These are phyloP conservation scores for Teratosphaeria viscida DNA, from an alignment of 2,329 filamentous ascomycete genomes.

Conservation along the genomic window DNA sequence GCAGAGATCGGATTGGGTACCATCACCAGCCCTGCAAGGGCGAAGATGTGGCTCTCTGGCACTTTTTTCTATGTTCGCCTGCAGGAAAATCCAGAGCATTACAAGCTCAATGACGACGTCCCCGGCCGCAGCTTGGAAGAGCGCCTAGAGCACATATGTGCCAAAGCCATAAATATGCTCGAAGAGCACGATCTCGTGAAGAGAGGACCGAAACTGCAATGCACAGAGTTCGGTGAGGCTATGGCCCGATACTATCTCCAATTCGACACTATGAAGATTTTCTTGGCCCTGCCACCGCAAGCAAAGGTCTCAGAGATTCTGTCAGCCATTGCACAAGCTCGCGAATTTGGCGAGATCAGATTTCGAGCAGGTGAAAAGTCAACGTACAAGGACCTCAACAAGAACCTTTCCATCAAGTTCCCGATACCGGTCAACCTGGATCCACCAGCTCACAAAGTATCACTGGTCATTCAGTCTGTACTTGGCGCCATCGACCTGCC, in stretches of 20 bases:
- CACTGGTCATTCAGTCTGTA: slow-evolving; percentile 64
- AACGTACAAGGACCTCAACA: slow-evolving; percentile 63
- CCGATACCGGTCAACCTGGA: slow-evolving; percentile 59
- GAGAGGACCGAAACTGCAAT: slow-evolving; percentile 39
- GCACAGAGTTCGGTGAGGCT: slow-evolving; percentile 63
- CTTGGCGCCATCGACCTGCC: slow-evolving; percentile 57
- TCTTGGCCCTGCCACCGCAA: slow-evolving; percentile 52
- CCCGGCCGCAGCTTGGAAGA: slow-evolving; percentile 47
- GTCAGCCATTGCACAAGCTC: slow-evolving; percentile 53
- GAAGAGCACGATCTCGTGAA: slow-evolving; percentile 50
- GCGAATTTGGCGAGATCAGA: slow-evolving; percentile 63
- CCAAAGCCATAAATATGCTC: slow-evolving; percentile 56
- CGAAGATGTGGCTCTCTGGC: slow-evolving; percentile 62
- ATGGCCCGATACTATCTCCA: slow-evolving; percentile 78
- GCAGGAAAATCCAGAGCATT: slow-evolving; percentile 58
- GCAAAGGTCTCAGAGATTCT: slow-evolving; percentile 58
- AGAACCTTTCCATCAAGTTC: slow-evolving; percentile 56
- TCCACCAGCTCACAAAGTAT: slow-evolving; percentile 62
- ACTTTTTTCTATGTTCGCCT: slow-evolving; percentile 72
- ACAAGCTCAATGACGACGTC: slow-evolving; percentile 50
- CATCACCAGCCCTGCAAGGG: slow-evolving; percentile 52
- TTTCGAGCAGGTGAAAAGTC: slow-evolving; percentile 60
- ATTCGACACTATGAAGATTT: slow-evolving; percentile 66
- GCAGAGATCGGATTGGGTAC: slow-evolving; percentile 72
- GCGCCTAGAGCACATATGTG: slow-evolving; percentile 59